Evolutionary conservation across 2,329 filamentous ascomycete genomes (phyloP), one percentile per base, ranked within the genome.

Genomic region (Mariannaea sp.): DNA sequence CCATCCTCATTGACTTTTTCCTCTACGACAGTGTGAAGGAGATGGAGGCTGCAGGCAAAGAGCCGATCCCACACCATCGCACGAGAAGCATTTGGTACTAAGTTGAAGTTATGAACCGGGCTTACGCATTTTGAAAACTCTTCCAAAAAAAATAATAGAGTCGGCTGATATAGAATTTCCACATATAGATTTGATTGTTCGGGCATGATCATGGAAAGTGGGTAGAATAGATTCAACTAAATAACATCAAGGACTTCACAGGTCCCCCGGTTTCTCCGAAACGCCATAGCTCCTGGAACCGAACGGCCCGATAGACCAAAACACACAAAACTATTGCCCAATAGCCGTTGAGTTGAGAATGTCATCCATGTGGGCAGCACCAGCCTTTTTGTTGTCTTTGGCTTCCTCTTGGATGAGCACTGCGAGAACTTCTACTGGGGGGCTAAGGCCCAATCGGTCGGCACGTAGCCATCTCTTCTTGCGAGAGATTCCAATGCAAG

Each of bases 11-110:
- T 58, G 94, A 99, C 72, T 99, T 97, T 74, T 96, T 97, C 72
- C 77, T 99, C 49, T 99, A 99, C 69, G 94, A 99, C 74, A 85
- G 88, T 14, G 92, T 94, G 75, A 99, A 97, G 71, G 88, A 91
- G 67, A 72, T 89, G 68, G 93, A 97, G 71, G 77, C 75, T 1
- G 70, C 77, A 60, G 77, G 85, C 46, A 71, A 79, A 49, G 82
- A 86, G 67, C 78, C 75, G 33, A 63, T 73, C 41, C 90, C 90
- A 5, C 92, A 96, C 73, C 92, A 97, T 73, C 81, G 92, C 59
- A 96, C 92, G 36, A 83, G 92, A 69, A 95, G 91, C 68, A 96
- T 97, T 57, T 97, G 92, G 92, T 97, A 97, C 72, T 97, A 73
- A 58, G 57, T 22, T 49, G 36, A 49, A 32, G 48, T n/a, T n/a